phyloP scores from a whole-genome alignment of 164 flowering plant genomes.

The Magnolia kwangsiensis region DNA sequence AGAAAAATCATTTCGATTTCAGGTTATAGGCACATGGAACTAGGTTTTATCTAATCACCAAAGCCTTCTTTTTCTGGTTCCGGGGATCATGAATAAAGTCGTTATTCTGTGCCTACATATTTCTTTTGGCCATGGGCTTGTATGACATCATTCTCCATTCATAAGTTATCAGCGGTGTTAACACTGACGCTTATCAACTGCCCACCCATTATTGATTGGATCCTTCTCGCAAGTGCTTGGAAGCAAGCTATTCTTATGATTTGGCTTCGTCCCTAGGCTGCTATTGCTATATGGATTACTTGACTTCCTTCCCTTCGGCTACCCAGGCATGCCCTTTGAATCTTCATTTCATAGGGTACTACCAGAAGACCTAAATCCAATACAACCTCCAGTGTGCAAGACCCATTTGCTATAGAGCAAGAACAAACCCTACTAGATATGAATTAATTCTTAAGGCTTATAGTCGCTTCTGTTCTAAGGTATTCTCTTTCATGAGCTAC shows the following conservation, averaged over 20 bases:
- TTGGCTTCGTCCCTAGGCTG: background rate
- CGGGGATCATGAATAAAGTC: no score
- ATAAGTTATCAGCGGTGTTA: background rate
- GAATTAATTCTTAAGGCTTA: background rate
- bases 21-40: no score
- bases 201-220: background rate
- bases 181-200: background rate
- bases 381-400: background rate
- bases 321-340: background rate
- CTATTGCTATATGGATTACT: background rate
- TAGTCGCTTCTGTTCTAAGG: background rate
- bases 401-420: background rate
- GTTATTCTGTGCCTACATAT: no score
- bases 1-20: no score
- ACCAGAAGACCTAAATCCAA: no score
- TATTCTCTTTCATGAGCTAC: background rate
- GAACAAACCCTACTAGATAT: background rate
- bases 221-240: background rate
- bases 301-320: background rate
- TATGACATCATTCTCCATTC: background rate
- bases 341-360: background rate
- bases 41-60: no score
- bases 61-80: no score
- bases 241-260: background rate
- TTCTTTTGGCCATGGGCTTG: no score